phyloP scores from a whole-genome alignment of 2,329 filamentous ascomycete species.

The Fusarium subglutinans region DNA sequence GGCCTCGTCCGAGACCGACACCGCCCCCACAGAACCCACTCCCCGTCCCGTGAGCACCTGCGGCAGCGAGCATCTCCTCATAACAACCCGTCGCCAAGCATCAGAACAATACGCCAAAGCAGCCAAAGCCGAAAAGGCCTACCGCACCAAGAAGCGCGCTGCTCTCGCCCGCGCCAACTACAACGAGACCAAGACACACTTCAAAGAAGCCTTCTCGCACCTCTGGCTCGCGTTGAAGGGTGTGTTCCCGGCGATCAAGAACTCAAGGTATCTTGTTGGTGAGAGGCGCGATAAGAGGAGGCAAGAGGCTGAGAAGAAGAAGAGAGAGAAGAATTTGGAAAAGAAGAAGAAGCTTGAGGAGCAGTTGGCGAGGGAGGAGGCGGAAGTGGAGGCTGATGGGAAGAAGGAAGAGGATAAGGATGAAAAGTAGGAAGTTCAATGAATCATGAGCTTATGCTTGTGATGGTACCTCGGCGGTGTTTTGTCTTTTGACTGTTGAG shows the following conservation, averaged over 20 bases:
- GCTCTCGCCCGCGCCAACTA: slow-evolving; percentile 9
- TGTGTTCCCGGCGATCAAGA: not conserved
- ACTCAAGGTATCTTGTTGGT: not conserved
- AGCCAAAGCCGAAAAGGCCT: slow-evolving; percentile 9
- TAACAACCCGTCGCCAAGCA: not conserved
- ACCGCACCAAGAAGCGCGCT: slow-evolving; percentile 9
- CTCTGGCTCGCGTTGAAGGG: slow-evolving; percentile 1
- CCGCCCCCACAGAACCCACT: not conserved
- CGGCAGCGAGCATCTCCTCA: not conserved
- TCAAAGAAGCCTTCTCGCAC: not conserved
- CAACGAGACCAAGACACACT: slow-evolving; percentile 2
- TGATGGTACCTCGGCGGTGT: not conserved
- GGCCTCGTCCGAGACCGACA: not conserved
- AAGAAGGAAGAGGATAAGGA: not conserved
- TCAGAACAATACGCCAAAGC: slow-evolving; percentile 11
- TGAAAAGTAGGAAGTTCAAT: not conserved
- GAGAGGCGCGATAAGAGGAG: not conserved
- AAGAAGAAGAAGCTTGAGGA: slow-evolving; percentile 3
- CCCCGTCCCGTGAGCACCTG: not conserved
- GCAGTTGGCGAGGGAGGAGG: not conserved
- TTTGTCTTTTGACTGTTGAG: not conserved
- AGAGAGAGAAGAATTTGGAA: not conserved
- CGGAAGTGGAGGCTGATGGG: not conserved
- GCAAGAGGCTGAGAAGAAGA: not conserved
- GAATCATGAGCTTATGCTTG: not conserved